These are phyloP conservation scores for Nemania sp. DNA, from an alignment of 2,329 filamentous ascomycete species.

Conservation along the genomic window DNA sequence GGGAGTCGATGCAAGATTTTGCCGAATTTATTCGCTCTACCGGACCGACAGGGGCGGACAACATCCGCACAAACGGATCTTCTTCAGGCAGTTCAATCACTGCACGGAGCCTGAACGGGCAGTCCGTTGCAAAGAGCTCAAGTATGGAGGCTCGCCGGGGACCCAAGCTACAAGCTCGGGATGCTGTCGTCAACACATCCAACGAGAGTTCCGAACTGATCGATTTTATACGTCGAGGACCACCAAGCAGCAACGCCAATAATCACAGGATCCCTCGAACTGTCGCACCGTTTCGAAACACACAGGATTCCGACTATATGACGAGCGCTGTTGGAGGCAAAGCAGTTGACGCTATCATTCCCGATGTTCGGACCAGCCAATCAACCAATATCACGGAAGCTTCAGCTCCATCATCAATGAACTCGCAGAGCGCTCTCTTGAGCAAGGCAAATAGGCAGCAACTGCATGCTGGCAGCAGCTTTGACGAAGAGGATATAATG, in stretches of 20 bases:
- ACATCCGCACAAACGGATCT: conserved; percentile 26
- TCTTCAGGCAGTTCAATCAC: conserved; percentile 32
- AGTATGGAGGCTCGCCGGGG: conserved; percentile 46
- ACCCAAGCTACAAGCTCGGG: conserved; percentile 69
- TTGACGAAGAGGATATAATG: conserved; percentile 58
- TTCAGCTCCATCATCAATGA: conserved; percentile 67
- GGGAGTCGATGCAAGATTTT: conserved; percentile 78
- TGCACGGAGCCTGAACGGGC: conserved; percentile 41
- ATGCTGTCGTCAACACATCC: conserved; percentile 63
- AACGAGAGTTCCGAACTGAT: conserved; percentile 84
- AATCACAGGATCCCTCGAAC: conserved; percentile 76
- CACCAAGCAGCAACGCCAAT: conserved; percentile 60
- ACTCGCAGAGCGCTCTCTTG: conserved; percentile 75
- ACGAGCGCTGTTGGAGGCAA: conserved; percentile 55
- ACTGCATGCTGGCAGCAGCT: conserved; percentile 42
- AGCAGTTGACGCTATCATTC: conserved; percentile 60
- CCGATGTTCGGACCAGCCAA: conserved; percentile 59
- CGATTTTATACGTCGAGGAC: conserved; percentile 91
- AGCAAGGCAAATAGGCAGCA: conserved; percentile 46
- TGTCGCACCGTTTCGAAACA: conserved; percentile 83
- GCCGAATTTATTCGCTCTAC: conserved; percentile 88
- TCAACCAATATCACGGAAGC: conserved; percentile 61
- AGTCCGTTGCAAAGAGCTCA: conserved; percentile 39
- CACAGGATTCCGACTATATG: conserved; percentile 83
- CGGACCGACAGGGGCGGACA: conserved; percentile 61